A percentile compares a stretch with the other conserved stretches of the same genome.
These are phyloP conservation scores for Atkinsonella texensis DNA, from an alignment of 2,329 filamentous ascomycete species.

Conservation along the genomic window DNA sequence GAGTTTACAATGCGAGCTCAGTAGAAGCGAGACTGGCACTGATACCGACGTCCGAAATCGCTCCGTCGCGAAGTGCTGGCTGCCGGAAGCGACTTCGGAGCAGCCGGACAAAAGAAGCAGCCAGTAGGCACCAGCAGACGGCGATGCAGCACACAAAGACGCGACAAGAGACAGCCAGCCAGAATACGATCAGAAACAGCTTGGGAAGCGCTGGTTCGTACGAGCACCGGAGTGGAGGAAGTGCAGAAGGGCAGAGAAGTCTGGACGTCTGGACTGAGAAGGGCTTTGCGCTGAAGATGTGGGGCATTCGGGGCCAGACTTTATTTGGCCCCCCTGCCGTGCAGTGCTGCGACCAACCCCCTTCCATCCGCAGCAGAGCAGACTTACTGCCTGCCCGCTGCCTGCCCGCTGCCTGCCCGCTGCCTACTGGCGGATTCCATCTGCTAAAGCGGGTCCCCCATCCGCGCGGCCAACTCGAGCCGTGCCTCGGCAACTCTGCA, in stretches of 20 bases:
- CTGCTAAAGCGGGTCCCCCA: background rate
- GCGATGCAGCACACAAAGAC: background rate
- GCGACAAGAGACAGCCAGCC: background rate
- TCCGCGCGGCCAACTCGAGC: background rate
- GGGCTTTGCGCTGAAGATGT: slow-evolving; percentile 1
- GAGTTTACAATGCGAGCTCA: background rate
- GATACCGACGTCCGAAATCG: background rate
- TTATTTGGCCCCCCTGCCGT: background rate
- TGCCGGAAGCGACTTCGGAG: slow-evolving; percentile 2
- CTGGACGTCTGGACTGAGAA: background rate
- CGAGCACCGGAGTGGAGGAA: background rate
- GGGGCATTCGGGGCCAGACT: background rate
- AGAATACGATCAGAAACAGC: background rate
- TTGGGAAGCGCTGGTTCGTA: background rate
- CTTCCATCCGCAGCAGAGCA: too few species aligned
- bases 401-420: too few species aligned
- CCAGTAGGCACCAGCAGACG: background rate
- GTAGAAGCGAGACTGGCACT: background rate
- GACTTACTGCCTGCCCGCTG: too few species aligned
- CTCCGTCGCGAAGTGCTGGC: slow-evolving; percentile 3
- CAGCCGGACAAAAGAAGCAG: background rate
- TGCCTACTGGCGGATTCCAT: background rate
- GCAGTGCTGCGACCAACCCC: too few species aligned
- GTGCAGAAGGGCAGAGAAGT: background rate
- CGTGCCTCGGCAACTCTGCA: slow-evolving; percentile 8